A percentile compares a stretch with the other conserved stretches of the same genome.
These are phyloP conservation scores for Phytophthora foliorum DNA, from an alignment of 352 stramenopile species.

Conservation along the genomic window DNA sequence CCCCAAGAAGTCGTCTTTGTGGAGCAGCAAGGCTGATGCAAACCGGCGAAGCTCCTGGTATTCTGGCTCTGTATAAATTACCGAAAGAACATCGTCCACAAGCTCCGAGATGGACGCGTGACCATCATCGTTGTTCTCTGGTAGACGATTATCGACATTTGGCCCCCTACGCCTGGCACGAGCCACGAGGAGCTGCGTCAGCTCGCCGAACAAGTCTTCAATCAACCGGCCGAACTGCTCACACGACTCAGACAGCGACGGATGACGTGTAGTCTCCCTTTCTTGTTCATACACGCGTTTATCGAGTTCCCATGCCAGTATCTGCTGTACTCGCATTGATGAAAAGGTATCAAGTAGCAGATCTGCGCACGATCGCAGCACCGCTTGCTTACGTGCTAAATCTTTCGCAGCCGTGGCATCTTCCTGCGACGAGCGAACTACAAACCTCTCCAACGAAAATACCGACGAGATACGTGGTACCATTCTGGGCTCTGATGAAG, in stretches of 20 bases:
- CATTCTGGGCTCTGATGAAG: neutral
- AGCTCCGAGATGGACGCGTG: neutral
- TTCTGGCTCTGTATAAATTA: neutral
- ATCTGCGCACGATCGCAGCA: constrained; percentile 11
- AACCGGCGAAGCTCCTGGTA: neutral
- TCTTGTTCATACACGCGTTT: neutral
- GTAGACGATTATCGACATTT: too few relatives aligned
- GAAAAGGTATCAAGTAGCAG: constrained; percentile 6
- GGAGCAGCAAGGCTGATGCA: neutral
- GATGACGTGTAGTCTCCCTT: neutral
- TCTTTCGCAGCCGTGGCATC: neutral
- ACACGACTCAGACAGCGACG: neutral
- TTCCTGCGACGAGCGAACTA: neutral
- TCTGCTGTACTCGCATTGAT: constrained; percentile 7
- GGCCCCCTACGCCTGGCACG: neutral
- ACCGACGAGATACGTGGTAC: neutral
- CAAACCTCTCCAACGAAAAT: constrained; percentile 5
- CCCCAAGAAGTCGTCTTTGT: neutral
- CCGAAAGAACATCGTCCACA: neutral
- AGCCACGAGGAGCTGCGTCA: neutral
- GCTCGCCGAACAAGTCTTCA: neutral
- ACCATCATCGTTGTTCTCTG: neutral
- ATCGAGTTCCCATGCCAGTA: neutral
- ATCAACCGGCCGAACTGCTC: constrained; percentile 3
- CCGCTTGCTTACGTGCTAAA: neutral